Conservation (phyloP, 2,329 filamentous ascomycete species). For the Zarea fungicola region DNA sequence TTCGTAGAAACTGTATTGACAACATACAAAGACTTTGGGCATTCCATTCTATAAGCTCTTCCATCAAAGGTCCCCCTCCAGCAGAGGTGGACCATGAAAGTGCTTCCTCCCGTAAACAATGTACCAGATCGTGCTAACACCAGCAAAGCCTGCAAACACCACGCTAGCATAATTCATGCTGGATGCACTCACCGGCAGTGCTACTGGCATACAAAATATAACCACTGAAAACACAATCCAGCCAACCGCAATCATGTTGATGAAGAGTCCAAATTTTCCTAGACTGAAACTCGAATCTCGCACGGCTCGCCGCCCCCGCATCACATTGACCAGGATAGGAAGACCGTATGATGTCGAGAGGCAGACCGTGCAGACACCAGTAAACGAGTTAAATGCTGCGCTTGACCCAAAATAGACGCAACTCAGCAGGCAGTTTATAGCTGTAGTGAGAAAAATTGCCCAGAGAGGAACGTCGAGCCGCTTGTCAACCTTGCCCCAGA, state of each 20-base stretch:
- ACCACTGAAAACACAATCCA: conserved; percentile 69
- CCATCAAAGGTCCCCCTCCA: conserved; percentile 6
- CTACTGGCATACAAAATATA: conserved; percentile 71
- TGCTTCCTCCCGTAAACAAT: conserved; percentile 56
- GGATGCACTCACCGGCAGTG: conserved; percentile 49
- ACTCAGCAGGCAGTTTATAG: conserved; percentile 65
- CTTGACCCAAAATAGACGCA: conserved; percentile 75
- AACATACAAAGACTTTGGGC: no score
- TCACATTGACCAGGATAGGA: conserved; percentile 65
- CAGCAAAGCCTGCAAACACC: conserved; percentile 58
- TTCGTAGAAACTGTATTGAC: no score
- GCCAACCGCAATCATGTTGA: conserved; percentile 62
- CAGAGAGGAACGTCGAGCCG: conserved; percentile 64
- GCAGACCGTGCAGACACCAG: conserved; percentile 74
- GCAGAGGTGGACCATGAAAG: conserved; percentile 53
- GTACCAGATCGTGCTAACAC: conserved; percentile 59
- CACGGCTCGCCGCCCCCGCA: conserved; percentile 63
- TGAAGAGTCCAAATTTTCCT: conserved; percentile 60
- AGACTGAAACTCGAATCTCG: conserved; percentile 62
- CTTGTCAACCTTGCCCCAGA: conserved; percentile 63
- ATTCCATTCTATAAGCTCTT: no score
- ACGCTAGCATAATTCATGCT: conserved; percentile 66
- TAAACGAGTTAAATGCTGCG: conserved; percentile 75
- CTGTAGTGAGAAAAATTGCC: conserved; percentile 62
- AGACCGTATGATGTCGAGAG: conserved; percentile 70